A percentile compares a stretch with the other conserved stretches of the same genome.
These are phyloP conservation scores for Hyaloscypha hepaticicola DNA, from an alignment of 495 filamentous ascomycete genomes.

Conservation along the genomic window DNA sequence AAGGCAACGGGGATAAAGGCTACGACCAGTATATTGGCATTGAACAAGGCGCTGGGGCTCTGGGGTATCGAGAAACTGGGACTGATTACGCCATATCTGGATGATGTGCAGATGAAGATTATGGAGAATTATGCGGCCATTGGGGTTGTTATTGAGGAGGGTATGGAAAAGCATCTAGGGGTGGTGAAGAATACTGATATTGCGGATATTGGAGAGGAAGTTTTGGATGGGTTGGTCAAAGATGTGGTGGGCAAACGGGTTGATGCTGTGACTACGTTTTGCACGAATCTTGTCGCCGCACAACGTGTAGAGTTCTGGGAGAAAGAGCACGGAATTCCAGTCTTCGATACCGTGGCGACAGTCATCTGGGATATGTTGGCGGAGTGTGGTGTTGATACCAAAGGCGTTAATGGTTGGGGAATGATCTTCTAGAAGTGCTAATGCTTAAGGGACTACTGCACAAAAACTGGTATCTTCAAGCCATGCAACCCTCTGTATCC, in stretches of 20 bases:
- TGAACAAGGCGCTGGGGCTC: constrained; percentile 31
- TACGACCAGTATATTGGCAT: constrained; percentile 30
- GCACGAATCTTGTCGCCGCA: constrained; percentile 33
- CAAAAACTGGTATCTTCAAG: constrained; percentile 44
- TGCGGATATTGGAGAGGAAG: constrained; percentile 25
- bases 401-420: constrained; percentile 26
- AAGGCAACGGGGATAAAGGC: constrained; percentile 29
- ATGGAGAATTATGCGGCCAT: constrained; percentile 30
- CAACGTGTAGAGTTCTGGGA: constrained; percentile 33
- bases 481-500: constrained; percentile 69
- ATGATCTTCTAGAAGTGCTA: constrained; percentile 25
- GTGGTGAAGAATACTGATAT: constrained; percentile 32
- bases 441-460: background rate
- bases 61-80: constrained; percentile 29
- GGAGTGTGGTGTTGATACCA: constrained; percentile 26
- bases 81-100: constrained; percentile 33
- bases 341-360: constrained; percentile 35
- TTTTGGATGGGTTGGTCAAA: constrained; percentile 29
- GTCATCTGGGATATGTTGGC: constrained; percentile 34
- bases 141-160: constrained; percentile 27
- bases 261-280: constrained; percentile 31
- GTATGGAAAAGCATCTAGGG: constrained; percentile 27
- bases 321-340: constrained; percentile 23
- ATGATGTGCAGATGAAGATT: constrained; percentile 33
- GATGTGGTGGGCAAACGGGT: constrained; percentile 23